phyloP scores from a whole-genome alignment of 106 monocot species.

The Acorus gramineus region DNA sequence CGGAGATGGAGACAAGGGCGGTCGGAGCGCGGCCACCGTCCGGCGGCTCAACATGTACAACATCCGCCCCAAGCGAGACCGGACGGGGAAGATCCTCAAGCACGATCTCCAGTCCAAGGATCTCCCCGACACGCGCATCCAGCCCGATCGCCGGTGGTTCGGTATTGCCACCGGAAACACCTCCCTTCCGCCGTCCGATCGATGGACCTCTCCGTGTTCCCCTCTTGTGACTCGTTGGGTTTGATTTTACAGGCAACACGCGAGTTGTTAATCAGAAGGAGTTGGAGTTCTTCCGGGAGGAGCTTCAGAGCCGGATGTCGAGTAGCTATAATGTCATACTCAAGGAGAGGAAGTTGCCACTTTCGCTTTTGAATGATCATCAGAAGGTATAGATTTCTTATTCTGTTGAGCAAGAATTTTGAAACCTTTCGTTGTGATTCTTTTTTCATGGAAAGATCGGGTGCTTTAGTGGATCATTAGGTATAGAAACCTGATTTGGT shows the following conservation, averaged over 20 bases:
- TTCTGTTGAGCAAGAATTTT: no score
- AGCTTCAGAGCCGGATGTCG: constrained; percentile 49
- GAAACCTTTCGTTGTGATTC: no score
- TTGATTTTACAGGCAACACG: constrained; percentile 59
- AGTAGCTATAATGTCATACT: constrained; percentile 81
- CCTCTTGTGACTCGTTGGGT: background rate
- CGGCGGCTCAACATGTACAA: constrained; percentile 96
- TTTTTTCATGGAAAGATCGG: no score
- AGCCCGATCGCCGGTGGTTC: constrained; percentile 92
- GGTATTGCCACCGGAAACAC: constrained; percentile 18
- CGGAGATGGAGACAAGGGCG: constrained; percentile 21
- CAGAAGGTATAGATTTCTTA: constrained; percentile 47
- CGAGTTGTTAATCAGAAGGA: constrained; percentile 84
- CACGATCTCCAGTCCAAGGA: constrained; percentile 88
- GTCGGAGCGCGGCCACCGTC: constrained; percentile 62
- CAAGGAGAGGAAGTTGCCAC: constrained; percentile 75
- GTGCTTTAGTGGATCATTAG: no score
- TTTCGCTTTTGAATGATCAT: constrained; percentile 82
- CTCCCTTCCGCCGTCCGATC: background rate
- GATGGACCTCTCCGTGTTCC: no score
- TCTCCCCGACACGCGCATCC: constrained; percentile 79
- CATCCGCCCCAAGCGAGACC: constrained; percentile 51
- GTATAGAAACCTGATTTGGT: no score
- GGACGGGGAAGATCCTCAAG: constrained; percentile 64
- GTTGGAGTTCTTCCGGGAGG: constrained; percentile 87